Evolutionary conservation across 768 basidiomycete species (phyloP), one percentile per base, ranked within the genome.

Genomic region (Porphyrellus cyaneotinctus): DNA sequence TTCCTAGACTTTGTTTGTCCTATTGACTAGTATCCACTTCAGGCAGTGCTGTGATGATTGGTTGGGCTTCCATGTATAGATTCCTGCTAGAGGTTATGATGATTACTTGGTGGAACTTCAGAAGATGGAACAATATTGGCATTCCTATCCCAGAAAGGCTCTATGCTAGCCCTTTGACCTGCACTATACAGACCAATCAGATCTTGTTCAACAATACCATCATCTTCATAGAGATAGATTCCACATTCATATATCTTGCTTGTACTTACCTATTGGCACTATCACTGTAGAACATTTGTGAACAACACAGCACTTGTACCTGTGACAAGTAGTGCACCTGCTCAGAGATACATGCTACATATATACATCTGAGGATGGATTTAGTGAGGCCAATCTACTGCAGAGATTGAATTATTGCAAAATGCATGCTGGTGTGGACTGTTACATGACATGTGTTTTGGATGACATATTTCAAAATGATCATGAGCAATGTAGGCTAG

Each of bases 31-130:
- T 13, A 42, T 20, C 33, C 26, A 15, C 32, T 22, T 20, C 58
- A 95, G 95, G 97, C 62, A 98, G 97, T 67, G 95, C 95, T 1
- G 95, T 82, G 10, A 98, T 98, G 95, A 90, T 97, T 58, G 95
- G 81, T 2, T 95, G 88, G 89, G 88, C 94, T 4, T 85, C 90
- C 0, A 87, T 95, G 79, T 72, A 85, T 60, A 82, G 93, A 13
- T 88, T 97, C 56, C 74, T 23, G 72, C 72, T 1, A 73, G 73
- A 4, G 83, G 86, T 52, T 70, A 77, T 39, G 87, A 87, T 60
- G 73, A 78, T 9, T 91, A 85, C 57, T 73, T 76, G 22, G 74
- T 88, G 14, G 78, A 78, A 20, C 70, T 86, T 8, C 72, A n/a
- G n/a, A n/a, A n/a, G n/a, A n/a, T n/a, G n/a, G n/a, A n/a, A n/a